Evolutionary conservation across 306 rosid species (phyloP), one percentile per base, ranked within the genome.

Genomic region (Trifolium repens): DNA sequence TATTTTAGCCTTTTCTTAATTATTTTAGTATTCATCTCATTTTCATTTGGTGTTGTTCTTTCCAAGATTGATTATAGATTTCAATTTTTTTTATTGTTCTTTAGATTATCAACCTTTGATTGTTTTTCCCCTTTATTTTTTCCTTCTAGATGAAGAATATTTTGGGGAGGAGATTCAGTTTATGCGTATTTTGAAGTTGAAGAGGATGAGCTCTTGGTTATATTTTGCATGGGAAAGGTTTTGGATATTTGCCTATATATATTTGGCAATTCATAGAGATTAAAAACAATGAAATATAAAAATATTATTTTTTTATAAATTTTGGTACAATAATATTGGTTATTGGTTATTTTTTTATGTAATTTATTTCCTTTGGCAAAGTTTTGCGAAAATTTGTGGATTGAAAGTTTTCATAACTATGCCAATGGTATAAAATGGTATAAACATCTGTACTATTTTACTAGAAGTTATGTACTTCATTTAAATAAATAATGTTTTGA

Each of bases 191-290:
- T 70, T 11, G 46, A 70, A 32, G 62, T 54, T 34, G 74, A 52
- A 35, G 49, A 34, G 74, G 34, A 34, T 17, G 49, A 35, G 13
- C 5, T 5, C 32, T 50, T 70, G 60, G 63, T 17, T 32, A 53
- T 69, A 16, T 69, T 69, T 49, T 69, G 74, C 26, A 50, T 26
- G 30, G 16, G 62, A 37, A 70, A 70, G 32, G 4, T 11, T 34
- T 50, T 22, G 34, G 47, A 34, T 52, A 70, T 46, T 4, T 43
- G 44, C 62, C 59, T 5, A 70, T 34, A 17, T 5, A 70, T 34
- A 17, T 52, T 52, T 70, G 47, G 63, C 73, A 30, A 50, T 9
- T n/a, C 17, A 49, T 5, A 70, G 74, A 70, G 37, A 70, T 34
- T 52, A 70, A 32, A 17, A 24, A 34, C 49, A 70, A 32, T 34